A percentile compares a stretch with the other conserved stretches of the same genome.
Conservation (phyloP, 441 rosid genomes). For the Iberis amara region DNA sequence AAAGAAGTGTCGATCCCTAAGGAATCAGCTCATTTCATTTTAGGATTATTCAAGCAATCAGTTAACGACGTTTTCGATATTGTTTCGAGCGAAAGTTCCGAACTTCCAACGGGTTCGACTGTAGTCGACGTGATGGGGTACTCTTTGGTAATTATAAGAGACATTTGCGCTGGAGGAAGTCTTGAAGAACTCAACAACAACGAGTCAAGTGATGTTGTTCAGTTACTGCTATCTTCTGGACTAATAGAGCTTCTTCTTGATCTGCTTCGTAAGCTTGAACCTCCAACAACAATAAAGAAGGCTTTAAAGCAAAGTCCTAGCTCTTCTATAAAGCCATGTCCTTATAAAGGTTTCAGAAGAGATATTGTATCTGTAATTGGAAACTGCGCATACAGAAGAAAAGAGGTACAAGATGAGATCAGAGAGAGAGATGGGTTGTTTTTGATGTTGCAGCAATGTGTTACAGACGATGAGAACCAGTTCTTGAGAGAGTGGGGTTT, state of each 20-base stretch:
- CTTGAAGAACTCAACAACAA: conserved; percentile 25
- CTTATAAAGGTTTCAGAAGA: conserved; percentile 62
- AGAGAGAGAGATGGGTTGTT: conserved; percentile 50
- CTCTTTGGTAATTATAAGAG: conserved; percentile 47
- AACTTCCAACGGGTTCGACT: conserved; percentile 58
- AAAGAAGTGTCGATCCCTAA: conserved; percentile 37
- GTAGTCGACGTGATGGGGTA: conserved; percentile 52
- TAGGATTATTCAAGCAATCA: conserved; percentile 46
- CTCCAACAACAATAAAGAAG: conserved; percentile 36
- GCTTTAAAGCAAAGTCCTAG: conserved; percentile 32
- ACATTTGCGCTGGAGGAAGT: conserved; percentile 48
- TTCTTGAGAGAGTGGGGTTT: conserved; percentile 86
- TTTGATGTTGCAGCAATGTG: conserved; percentile 68
- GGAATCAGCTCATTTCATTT: conserved; percentile 35
- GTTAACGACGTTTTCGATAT: conserved; percentile 30
- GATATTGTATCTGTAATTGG: conserved; percentile 77
- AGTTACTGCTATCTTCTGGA: conserved; percentile 42
- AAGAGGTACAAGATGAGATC: conserved; percentile 34
- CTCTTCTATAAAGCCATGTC: conserved; percentile 39
- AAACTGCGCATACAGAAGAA: conserved; percentile 35
- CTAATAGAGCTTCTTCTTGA: conserved; percentile 42
- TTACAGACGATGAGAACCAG: conserved; percentile 65
- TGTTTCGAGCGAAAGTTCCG: conserved; percentile 33
- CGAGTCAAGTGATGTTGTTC: conserved; percentile 30
- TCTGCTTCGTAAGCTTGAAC: conserved; percentile 59